Percentiles rank a stretch among this genome's conserved stretches.
Evolutionary conservation across 164 flowering plant genomes (phyloP).

Genomic region (Piper betle): DNA sequence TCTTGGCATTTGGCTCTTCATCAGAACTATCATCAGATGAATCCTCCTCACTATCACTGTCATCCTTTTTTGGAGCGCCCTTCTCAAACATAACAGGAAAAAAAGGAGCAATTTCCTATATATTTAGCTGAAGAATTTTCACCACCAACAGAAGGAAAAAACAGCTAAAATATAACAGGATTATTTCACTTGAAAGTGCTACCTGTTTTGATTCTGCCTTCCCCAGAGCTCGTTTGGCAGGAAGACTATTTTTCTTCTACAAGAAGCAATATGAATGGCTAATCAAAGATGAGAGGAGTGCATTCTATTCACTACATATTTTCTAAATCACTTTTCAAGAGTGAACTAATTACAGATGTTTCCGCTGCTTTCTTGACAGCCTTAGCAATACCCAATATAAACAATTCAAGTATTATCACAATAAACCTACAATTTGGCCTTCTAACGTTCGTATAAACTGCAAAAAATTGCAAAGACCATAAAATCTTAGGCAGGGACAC

Average conservation of each 20-base stretch:
- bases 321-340: no score
- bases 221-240: constrained; percentile 1
- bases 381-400: neutral
- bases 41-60: neutral
- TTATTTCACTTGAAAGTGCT: neutral
- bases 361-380: no score
- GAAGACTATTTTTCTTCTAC: neutral
- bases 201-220: constrained; percentile 1
- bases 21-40: constrained; percentile 6
- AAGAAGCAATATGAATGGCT: neutral
- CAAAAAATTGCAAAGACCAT: neutral
- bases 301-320: neutral
- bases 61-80: constrained; percentile 10
- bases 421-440: neutral
- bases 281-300: neutral
- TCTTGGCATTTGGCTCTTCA: constrained; percentile 4
- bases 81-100: neutral
- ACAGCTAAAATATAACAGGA: neutral
- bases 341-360: no score
- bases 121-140: neutral
- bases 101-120: neutral
- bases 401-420: neutral
- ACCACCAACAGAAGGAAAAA: neutral
- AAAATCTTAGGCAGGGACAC: neutral
- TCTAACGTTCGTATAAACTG: neutral